phyloP scores from a whole-genome alignment of 2,329 filamentous ascomycete species.

The Fusarium sp. region DNA sequence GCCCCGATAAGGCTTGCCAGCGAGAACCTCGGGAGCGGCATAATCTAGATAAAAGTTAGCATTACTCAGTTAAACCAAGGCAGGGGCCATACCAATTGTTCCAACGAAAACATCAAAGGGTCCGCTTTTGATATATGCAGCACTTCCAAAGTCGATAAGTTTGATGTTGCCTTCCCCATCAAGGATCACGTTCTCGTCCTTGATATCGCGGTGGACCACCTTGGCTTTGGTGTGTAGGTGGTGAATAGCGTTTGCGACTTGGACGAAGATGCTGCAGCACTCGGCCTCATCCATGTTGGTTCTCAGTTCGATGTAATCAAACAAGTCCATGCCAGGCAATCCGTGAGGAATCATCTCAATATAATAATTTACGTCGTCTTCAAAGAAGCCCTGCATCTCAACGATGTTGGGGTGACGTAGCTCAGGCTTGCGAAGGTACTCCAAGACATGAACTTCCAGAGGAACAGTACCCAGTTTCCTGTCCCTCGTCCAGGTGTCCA shows the following conservation, averaged over 20 bases:
- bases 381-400: conserved; percentile 79
- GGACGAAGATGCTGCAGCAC: conserved; percentile 93
- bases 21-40: conserved; percentile 96
- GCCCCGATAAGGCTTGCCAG: conserved; percentile 89
- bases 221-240: conserved; percentile 91
- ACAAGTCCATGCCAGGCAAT: conserved; percentile 96
- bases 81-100: conserved; percentile 79
- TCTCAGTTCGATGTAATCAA: conserved; percentile 97
- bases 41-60: conserved; percentile 73
- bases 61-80: background rate
- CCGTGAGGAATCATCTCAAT: conserved; percentile 98
- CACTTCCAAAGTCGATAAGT: conserved; percentile 97
- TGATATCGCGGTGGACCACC: conserved; percentile 98
- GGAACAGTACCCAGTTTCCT: conserved; percentile 93
- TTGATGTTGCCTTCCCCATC: conserved; percentile 97
- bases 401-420: conserved; percentile 76
- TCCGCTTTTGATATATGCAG: conserved; percentile 97
- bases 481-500: conserved; percentile 98
- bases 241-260: conserved; percentile 89
- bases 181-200: conserved; percentile 97
- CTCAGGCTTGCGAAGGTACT: conserved; percentile 84
- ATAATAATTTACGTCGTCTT: conserved; percentile 93
- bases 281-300: conserved; percentile 97
- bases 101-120: conserved; percentile 99
- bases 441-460: conserved; percentile 94